Evolutionary conservation across 345 rosid species (phyloP).

Genomic region (Mallotus nudiflorus): DNA sequence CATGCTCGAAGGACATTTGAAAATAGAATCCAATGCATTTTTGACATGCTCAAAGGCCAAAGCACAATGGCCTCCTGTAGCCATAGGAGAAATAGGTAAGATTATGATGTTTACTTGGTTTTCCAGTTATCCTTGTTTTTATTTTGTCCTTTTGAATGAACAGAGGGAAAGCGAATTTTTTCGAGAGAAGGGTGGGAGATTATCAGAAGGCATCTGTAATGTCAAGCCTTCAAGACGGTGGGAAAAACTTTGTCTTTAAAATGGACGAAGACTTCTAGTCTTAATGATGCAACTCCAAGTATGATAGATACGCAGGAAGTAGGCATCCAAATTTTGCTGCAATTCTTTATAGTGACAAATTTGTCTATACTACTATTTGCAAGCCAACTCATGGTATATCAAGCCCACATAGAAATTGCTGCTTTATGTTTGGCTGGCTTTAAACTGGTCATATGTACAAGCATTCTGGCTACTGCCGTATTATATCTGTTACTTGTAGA

Average conservation of each 20-base stretch:
- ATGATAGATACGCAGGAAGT: not conserved
- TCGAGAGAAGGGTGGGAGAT: conserved; percentile 88
- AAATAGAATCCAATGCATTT: conserved; percentile 3
- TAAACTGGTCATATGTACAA: not conserved
- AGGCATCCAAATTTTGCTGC: conserved; percentile 13
- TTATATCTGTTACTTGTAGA: not conserved
- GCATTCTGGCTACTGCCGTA: conserved; percentile 2
- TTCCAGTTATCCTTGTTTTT: not conserved
- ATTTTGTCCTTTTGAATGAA: conserved; percentile 18
- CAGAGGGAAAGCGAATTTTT: conserved; percentile 87
- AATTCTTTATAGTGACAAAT: not conserved
- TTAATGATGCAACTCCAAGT: not conserved
- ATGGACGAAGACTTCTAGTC: conserved; percentile 63
- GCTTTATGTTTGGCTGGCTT: not conserved
- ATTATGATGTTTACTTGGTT: not conserved
- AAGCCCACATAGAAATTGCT: not conserved
- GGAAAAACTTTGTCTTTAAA: conserved; percentile 62
- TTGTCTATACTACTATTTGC: not conserved
- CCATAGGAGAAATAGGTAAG: not conserved
- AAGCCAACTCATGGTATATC: conserved; percentile 14
- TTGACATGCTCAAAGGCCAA: not conserved
- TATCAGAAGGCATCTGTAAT: conserved; percentile 92
- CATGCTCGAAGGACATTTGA: not conserved
- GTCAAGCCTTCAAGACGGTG: conserved; percentile 69
- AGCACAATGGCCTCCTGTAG: not conserved